Evolutionary conservation across 441 rosid species (phyloP).

Genomic region (Corymbia citriodora): DNA sequence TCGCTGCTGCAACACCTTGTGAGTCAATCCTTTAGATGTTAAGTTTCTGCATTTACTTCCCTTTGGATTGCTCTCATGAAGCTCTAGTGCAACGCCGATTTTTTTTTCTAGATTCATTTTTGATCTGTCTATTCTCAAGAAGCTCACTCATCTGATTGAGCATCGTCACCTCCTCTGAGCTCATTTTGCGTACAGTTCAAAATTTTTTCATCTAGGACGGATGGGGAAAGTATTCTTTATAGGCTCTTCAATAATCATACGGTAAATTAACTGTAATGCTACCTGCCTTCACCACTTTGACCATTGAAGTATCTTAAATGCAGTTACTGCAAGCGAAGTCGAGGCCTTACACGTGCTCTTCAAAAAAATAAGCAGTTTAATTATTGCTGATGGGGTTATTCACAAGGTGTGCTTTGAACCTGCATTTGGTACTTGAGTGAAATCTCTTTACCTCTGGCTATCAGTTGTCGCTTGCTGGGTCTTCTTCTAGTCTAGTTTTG

Average conservation of each 20-base stretch:
- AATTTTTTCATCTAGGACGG: neutral
- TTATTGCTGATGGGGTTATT: neutral
- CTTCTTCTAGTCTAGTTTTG: neutral
- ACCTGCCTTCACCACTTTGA: neutral
- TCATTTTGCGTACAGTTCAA: neutral
- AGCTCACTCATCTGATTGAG: neutral
- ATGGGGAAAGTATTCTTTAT: neutral
- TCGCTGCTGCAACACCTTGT: constrained; percentile 77
- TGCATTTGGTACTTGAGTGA: neutral
- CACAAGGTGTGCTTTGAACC: neutral
- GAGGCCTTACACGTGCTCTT: neutral
- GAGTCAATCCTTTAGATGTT: constrained; percentile 9
- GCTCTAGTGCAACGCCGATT: neutral
- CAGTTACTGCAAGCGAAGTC: neutral
- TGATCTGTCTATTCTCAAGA: neutral
- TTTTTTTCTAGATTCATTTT: neutral
- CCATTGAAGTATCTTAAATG: neutral
- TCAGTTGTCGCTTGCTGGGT: neutral
- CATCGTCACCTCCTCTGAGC: neutral
- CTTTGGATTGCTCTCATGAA: neutral
- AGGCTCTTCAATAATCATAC: neutral
- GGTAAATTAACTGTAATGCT: neutral
- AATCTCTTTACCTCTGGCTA: neutral
- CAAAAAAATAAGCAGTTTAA: neutral
- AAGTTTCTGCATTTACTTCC: neutral